A percentile compares a stretch with the other conserved stretches of the same genome.
Conservation (phyloP, 2,329 filamentous ascomycete species). For the Metarhizium humberi region DNA sequence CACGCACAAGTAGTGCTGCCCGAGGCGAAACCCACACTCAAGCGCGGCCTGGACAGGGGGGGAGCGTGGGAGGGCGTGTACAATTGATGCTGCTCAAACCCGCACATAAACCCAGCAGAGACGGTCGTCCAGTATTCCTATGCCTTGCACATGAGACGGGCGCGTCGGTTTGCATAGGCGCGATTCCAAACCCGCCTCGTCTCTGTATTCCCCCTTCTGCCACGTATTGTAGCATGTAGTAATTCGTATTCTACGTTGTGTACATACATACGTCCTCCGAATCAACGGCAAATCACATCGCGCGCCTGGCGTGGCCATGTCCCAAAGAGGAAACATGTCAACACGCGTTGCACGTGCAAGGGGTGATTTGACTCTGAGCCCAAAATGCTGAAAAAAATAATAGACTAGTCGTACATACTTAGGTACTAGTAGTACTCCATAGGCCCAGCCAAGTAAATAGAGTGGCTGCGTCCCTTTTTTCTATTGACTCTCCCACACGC, state of each 20-base stretch:
- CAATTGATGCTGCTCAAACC: neutral
- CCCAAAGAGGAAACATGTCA: constrained; percentile 26
- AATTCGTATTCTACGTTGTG: neutral
- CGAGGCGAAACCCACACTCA: neutral
- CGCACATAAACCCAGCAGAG: neutral
- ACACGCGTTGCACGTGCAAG: constrained; percentile 22
- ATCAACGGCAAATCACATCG: constrained; percentile 20
- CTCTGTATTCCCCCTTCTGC: no score
- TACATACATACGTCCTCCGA: neutral
- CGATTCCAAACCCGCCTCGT: no score
- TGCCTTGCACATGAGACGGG: no score
- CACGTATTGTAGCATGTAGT: no score
- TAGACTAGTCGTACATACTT: no score
- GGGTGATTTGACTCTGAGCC: neutral
- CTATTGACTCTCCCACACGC: no score
- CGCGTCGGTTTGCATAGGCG: no score
- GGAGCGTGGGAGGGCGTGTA: neutral
- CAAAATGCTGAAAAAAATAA: no score
- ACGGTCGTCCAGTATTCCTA: neutral
- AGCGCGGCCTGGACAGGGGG: neutral
- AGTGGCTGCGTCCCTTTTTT: no score
- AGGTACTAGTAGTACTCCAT: no score
- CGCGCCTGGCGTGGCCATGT: constrained; percentile 16
- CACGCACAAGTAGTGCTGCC: neutral
- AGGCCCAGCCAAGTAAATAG: no score